Evolutionary conservation across 805 yeast species (phyloP), one percentile per base, ranked within the genome.

Genomic region (Starmera dryadoides): DNA sequence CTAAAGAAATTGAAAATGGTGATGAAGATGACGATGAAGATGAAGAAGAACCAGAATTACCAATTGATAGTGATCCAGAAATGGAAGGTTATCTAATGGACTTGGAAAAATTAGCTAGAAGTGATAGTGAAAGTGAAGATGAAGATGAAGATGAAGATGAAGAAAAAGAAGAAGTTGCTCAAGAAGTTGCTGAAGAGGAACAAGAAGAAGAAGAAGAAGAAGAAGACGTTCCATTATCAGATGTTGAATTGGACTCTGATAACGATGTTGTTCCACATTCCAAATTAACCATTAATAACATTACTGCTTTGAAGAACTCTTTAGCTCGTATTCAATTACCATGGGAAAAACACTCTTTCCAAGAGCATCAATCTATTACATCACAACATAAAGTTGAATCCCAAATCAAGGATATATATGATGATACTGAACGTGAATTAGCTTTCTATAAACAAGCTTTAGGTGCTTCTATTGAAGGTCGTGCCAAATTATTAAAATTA

Each of bases 361-460:
- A 74, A 47, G 98, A 93, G 65, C 95, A 86, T 60, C 88, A 86
- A 66, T 62, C 86, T 14, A 60, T 88, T 29, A 72, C 81, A 12
- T 73, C 89, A 33, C 65, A 68, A 12, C 74, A 66, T 15, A 72
- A 74, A 36, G 73, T 83, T 34, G 91, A 76, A 56, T 59, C 75
- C 17, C 76, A 76, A 40, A 81, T 85, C 54, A 83, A 76, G 56
- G 97, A 91, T 59, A 84, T 91, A 44, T 86, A 89, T 54, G 97
- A 93, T 56, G 99, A 93, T 53, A 85, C 96, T 33, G 91, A 88
- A 63, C 79, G 98, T 60, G 99, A 93, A 66, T 68, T 93, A 47
- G 94, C 95, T 20, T 91, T 93, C 54, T 93, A 89, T 64, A 88
- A 86, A 59, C 98, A 93, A 67, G 95, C 95, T 6, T 73, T 93